A percentile compares a stretch with the other conserved stretches of the same genome.
Conservation (phyloP, 345 rosid genomes). For the Euphorbia peplus region DNA sequence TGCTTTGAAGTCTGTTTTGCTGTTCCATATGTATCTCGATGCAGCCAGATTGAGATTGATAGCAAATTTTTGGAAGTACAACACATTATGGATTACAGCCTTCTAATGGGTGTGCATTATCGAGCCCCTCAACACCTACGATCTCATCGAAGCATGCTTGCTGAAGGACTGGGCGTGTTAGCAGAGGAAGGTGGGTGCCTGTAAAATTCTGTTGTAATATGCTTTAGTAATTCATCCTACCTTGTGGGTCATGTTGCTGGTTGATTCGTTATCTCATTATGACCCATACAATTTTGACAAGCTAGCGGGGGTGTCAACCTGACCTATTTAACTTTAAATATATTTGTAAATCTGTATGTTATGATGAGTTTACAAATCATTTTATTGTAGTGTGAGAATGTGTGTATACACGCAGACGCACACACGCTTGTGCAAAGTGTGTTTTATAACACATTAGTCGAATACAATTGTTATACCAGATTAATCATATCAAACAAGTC, state of each 20-base stretch:
- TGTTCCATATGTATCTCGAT: slow-evolving; percentile 12
- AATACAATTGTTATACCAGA: too few relatives aligned
- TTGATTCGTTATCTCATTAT: too few relatives aligned
- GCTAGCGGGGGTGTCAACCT: too few relatives aligned
- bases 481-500: too few relatives aligned
- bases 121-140: slow-evolving; percentile 92
- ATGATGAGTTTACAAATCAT: too few relatives aligned
- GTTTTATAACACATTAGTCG: too few relatives aligned
- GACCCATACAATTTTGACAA: too few relatives aligned
- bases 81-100: slow-evolving; percentile 97
- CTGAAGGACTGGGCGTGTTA: slow-evolving; percentile 74
- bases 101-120: slow-evolving; percentile 93
- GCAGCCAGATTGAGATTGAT: slow-evolving; percentile 86
- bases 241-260: background rate
- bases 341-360: too few relatives aligned
- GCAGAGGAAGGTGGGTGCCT: slow-evolving; percentile 74
- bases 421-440: too few relatives aligned
- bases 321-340: too few relatives aligned
- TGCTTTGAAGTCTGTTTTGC: background rate
- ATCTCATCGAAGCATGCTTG: slow-evolving; percentile 39
- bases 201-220: background rate
- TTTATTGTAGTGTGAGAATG: too few relatives aligned
- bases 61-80: slow-evolving; percentile 79
- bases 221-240: background rate
- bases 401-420: too few relatives aligned